Percentiles rank a stretch among this genome's conserved stretches.
Evolutionary conservation across 176 grass and related monocot genomes (phyloP).

Genomic region (Hyparrhenia diplandra): DNA sequence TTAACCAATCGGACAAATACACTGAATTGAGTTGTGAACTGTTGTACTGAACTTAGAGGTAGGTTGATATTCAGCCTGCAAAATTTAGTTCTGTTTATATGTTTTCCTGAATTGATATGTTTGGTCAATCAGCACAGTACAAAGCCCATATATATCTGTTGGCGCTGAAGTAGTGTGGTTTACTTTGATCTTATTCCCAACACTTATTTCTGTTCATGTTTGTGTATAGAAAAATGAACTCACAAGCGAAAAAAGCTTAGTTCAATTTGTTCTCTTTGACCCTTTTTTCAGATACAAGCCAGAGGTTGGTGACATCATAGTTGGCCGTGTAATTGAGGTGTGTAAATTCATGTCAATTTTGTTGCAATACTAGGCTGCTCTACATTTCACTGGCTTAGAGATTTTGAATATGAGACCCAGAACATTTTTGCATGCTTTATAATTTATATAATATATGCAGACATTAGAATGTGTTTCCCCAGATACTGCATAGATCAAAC

Average conservation of each 20-base stretch:
- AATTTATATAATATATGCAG: conserved; percentile 3
- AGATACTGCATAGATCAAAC: not conserved
- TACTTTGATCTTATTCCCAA: not conserved
- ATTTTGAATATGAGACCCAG: not conserved
- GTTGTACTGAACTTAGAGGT: not conserved
- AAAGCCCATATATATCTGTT: not conserved
- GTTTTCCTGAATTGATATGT: not conserved
- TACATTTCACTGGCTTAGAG: not conserved
- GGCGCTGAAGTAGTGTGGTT: not conserved
- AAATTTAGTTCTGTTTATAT: not conserved
- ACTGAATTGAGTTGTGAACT: not conserved
- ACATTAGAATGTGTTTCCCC: not conserved
- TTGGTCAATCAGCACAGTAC: too few relatives aligned
- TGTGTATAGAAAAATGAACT: not conserved
- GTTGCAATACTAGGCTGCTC: not conserved
- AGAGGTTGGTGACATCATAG: conserved; percentile 97
- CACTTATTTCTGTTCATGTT: not conserved
- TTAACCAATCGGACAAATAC: too few relatives aligned
- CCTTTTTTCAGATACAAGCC: conserved; percentile 76
- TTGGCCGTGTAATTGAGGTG: conserved; percentile 94
- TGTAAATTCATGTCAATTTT: not conserved
- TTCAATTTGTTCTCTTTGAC: not conserved
- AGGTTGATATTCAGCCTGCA: not conserved
- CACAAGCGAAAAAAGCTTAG: not conserved
- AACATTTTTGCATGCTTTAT: not conserved